phyloP scores from a whole-genome alignment of 2,329 filamentous ascomycete genomes.

The Sclerotinia trifoliorum region DNA sequence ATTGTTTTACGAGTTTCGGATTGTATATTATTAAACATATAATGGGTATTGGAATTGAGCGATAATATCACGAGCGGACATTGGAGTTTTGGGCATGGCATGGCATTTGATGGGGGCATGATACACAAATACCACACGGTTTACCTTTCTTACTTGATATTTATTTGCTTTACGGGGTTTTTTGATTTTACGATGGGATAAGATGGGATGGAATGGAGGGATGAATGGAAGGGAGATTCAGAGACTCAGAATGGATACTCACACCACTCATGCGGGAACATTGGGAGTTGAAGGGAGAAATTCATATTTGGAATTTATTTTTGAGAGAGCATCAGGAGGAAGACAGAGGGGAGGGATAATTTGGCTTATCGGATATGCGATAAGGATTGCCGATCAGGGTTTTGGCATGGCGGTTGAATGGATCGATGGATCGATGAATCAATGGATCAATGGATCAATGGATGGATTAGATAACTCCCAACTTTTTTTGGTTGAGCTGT shows the following conservation, averaged over 20 bases:
- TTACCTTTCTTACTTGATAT: conserved; percentile 15
- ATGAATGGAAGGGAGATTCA: neutral
- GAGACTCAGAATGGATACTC: conserved; percentile 3
- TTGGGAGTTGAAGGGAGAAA: conserved; percentile 21
- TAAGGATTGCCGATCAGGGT: conserved; percentile 8
- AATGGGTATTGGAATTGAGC: conserved; percentile 28
- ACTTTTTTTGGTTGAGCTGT: conserved; percentile 6
- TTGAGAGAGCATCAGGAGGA: neutral
- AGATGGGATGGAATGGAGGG: neutral
- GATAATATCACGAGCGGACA: conserved; percentile 8
- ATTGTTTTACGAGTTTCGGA: conserved; percentile 12
- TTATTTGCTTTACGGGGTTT: neutral
- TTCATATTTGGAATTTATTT: neutral
- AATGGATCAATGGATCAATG: too few relatives aligned
- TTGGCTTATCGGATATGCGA: conserved; percentile 4
- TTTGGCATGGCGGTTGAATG: neutral
- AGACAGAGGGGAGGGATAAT: neutral
- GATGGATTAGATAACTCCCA: conserved; percentile 5
- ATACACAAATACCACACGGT: conserved; percentile 23
- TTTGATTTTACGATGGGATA: conserved; percentile 1
- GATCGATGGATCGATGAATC: neutral
- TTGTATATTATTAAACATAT: conserved; percentile 22
- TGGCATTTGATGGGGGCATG: conserved; percentile 6
- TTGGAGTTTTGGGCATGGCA: conserved; percentile 16
- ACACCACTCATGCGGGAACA: conserved; percentile 23